Percentiles rank a stretch among this genome's conserved stretches.
phyloP scores from a whole-genome alignment of 345 rosid species.

The Psidium friedrichsthalianum region DNA sequence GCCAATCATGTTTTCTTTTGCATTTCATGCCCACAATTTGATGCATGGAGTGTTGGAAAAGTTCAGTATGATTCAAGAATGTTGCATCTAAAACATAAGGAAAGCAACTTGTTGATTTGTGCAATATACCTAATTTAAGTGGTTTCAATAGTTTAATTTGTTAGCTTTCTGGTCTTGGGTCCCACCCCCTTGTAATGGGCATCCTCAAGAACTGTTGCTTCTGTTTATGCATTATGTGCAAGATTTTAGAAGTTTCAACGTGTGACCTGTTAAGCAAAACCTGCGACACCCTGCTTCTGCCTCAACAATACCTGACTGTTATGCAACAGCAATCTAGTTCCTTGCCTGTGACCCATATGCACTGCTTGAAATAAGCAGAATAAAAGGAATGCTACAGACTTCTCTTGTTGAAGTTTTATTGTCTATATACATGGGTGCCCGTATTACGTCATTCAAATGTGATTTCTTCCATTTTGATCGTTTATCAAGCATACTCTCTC shows the following conservation, averaged over 20 bases:
- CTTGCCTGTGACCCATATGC: background rate
- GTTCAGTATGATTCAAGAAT: background rate
- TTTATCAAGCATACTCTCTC: background rate
- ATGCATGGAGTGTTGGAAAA: background rate
- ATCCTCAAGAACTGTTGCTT: background rate
- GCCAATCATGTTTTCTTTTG: background rate
- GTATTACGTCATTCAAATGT: background rate
- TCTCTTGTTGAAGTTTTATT: background rate
- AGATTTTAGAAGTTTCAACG: background rate
- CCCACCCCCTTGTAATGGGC: background rate
- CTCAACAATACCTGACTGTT: background rate
- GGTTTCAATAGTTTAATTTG: background rate
- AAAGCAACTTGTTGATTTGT: background rate
- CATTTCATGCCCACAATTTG: background rate
- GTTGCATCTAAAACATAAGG: too few species aligned
- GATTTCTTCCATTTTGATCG: background rate
- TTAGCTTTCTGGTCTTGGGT: background rate
- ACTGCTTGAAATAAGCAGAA: background rate
- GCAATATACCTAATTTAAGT: background rate
- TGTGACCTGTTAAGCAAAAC: background rate
- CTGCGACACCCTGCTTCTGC: background rate
- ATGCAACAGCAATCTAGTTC: background rate
- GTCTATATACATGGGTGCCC: background rate
- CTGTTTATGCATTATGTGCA: background rate
- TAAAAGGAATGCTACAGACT: background rate